These are phyloP conservation scores for Pseudisothecium myosuroides DNA, from an alignment of 225 moss, liverwort and hornwort species.

Conservation along the genomic window DNA sequence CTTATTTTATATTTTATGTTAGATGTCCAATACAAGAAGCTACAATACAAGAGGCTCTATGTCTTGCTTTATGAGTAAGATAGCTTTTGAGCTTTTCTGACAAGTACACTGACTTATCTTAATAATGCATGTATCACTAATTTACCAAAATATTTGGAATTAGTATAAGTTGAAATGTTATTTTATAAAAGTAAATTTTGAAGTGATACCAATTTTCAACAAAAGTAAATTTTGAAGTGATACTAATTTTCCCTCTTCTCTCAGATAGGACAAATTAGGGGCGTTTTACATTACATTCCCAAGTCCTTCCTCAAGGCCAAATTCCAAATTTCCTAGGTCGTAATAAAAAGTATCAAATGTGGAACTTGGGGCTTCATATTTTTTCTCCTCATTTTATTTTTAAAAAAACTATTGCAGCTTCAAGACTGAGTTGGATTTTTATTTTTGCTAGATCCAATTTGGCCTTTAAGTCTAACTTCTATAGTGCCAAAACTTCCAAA, in stretches of 20 bases:
- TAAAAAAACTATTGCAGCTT: background rate
- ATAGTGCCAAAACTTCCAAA: background rate
- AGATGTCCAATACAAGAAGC: fast-evolving
- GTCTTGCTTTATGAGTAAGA: fast-evolving
- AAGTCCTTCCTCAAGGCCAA: background rate
- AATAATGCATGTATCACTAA: background rate
- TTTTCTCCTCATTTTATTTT: background rate
- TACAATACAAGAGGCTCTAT: fast-evolving
- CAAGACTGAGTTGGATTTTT: fast-evolving
- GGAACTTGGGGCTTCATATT: background rate
- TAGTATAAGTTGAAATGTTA: background rate
- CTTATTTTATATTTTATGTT: background rate
- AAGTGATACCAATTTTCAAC: no score
- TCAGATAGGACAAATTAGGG: no score
- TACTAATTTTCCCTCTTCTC: fast-evolving
- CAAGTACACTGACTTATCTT: background rate
- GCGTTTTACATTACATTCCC: fast-evolving
- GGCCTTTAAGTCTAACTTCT: fast-evolving
- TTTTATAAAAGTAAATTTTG: no score
- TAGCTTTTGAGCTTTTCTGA: fast-evolving
- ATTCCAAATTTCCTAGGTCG: no score
- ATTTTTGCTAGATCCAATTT: background rate
- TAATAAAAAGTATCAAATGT: no score
- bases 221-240: no score
- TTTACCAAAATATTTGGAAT: background rate